A percentile compares a stretch with the other conserved stretches of the same genome.
Conservation (phyloP, 306 rosid genomes). For the Cucurbita maxima region DNA sequence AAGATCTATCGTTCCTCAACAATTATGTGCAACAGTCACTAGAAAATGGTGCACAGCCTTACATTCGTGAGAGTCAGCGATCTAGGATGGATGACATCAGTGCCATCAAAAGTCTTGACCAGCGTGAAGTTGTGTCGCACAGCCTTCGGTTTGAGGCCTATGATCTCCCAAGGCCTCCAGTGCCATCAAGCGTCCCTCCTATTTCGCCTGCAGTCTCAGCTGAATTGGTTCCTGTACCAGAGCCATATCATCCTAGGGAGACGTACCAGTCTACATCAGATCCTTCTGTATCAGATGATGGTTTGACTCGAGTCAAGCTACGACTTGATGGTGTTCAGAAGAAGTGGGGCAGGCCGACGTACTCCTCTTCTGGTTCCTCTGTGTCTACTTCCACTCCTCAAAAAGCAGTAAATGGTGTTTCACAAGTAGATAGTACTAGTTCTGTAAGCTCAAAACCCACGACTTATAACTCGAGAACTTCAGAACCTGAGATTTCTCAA, state of each 20-base stretch:
- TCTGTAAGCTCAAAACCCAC: slow-evolving; percentile 29
- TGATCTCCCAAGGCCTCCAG: slow-evolving; percentile 55
- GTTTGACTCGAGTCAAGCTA: slow-evolving; percentile 46
- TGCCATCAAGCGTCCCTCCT: slow-evolving; percentile 28
- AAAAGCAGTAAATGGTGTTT: slow-evolving; percentile 36
- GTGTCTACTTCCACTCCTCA: slow-evolving; percentile 32
- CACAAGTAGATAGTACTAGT: slow-evolving; percentile 32
- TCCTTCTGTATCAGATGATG: slow-evolving; percentile 38
- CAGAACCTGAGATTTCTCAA: slow-evolving; percentile 38
- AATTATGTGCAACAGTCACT: slow-evolving; percentile 43
- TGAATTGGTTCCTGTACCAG: slow-evolving; percentile 55
- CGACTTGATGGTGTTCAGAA: slow-evolving; percentile 79
- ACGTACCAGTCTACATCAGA: slow-evolving; percentile 25
- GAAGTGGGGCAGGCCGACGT: slow-evolving; percentile 69
- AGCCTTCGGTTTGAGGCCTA: slow-evolving; percentile 75
- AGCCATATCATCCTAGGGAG: slow-evolving; percentile 50
- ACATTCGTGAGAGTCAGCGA: slow-evolving; percentile 55
- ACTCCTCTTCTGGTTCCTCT: slow-evolving; percentile 36
- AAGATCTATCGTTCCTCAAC: slow-evolving; percentile 52
- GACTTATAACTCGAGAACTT: slow-evolving; percentile 38
- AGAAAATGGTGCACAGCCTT: slow-evolving; percentile 69
- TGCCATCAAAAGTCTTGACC: slow-evolving; percentile 40
- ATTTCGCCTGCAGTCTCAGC: slow-evolving; percentile 32
- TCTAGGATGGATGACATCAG: slow-evolving; percentile 27
- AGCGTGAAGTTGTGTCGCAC: slow-evolving; percentile 45